These are phyloP conservation scores for Amylostereum areolatum DNA, from an alignment of 1,284 basidiomycete species.

Conservation along the genomic window DNA sequence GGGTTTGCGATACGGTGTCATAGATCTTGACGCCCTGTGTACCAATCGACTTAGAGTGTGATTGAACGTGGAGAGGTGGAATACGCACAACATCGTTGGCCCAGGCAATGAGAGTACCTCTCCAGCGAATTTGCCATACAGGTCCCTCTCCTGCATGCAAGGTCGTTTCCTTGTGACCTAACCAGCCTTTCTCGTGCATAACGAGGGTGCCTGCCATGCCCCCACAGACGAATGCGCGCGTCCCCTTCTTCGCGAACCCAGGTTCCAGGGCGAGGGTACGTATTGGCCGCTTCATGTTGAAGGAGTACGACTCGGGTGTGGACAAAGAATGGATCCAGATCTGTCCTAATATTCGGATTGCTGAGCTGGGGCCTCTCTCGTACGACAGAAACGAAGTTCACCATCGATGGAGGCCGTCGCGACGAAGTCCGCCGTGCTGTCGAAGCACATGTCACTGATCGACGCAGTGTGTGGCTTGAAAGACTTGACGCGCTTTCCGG, in stretches of 20 bases:
- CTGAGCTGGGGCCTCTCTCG: background rate
- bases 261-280: conserved; percentile 89
- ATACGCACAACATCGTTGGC: conserved; percentile 80
- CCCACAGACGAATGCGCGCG: conserved; percentile 88
- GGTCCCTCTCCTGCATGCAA: conserved; percentile 90
- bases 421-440: conserved; percentile 84
- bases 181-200: conserved; percentile 92
- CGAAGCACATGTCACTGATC: conserved; percentile 82
- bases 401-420: conserved; percentile 94
- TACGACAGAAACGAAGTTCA: conserved; percentile 28
- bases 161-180: conserved; percentile 88
- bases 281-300: conserved; percentile 93
- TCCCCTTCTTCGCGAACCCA: conserved; percentile 75
- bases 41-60: background rate
- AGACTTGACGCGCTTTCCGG: conserved; percentile 82
- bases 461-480: conserved; percentile 92
- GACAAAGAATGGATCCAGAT: conserved; percentile 85
- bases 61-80: background rate
- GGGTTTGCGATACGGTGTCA: conserved; percentile 73
- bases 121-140: conserved; percentile 90
- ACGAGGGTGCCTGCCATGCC: conserved; percentile 88
- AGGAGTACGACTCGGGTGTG: conserved; percentile 78
- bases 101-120: conserved; percentile 88
- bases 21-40: conserved; percentile 89
- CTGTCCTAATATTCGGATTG: conserved; percentile 55